Evolutionary conservation across 2,329 filamentous ascomycete genomes (phyloP).

Genomic region (Lojkania enalia): DNA sequence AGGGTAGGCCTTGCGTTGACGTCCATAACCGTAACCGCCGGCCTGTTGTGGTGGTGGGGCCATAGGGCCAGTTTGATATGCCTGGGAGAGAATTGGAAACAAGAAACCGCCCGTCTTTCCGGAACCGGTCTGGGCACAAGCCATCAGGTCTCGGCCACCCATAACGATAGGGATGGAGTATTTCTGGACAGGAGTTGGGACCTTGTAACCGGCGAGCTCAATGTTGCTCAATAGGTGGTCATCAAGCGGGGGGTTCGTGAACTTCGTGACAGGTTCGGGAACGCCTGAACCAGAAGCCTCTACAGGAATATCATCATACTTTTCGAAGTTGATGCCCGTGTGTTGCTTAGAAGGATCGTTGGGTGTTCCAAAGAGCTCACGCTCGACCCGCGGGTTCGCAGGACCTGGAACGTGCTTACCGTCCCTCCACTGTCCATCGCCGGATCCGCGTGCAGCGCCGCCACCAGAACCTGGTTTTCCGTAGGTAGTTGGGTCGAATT

Average conservation of each 20-base stretch:
- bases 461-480: constrained; percentile 56
- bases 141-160: constrained; percentile 97
- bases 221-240: constrained; percentile 94
- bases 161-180: constrained; percentile 99
- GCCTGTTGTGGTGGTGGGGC: constrained; percentile 64
- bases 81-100: constrained; percentile 98
- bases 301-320: constrained; percentile 99
- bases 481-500: constrained; percentile 67
- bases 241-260: constrained; percentile 93
- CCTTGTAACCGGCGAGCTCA: constrained; percentile 88
- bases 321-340: constrained; percentile 99
- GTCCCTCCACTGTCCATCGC: constrained; percentile 94
- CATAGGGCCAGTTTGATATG: constrained; percentile 86
- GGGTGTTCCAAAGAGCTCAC: constrained; percentile 87
- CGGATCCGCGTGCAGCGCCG: constrained; percentile 74
- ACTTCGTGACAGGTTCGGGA: constrained; percentile 85
- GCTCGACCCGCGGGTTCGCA: constrained; percentile 84
- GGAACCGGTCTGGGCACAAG: constrained; percentile 98
- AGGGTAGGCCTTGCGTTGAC: constrained; percentile 96
- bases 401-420: constrained; percentile 95
- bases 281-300: constrained; percentile 94
- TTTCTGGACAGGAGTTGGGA: constrained; percentile 96
- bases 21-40: constrained; percentile 71
- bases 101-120: constrained; percentile 99
- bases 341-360: constrained; percentile 95